Base-by-base conservation (phyloP, 2,329 filamentous ascomycete genomes). In the Metarhizium humberi region DNA sequence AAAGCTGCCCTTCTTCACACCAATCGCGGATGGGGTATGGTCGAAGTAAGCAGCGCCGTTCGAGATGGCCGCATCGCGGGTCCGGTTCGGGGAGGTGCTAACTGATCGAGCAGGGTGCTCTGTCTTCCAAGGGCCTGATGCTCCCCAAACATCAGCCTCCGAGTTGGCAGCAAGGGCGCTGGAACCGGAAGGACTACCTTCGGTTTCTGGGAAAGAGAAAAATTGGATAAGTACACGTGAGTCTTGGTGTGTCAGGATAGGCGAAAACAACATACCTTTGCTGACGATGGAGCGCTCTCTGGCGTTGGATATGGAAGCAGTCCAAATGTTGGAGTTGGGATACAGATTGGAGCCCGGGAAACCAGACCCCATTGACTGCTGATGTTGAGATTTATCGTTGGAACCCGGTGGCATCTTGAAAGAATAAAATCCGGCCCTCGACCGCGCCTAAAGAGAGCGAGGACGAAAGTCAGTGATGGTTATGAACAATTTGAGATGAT, bases 121-220 rank as follows among this genome's bases (percentile, higher is more conserved):
- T 29, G 75, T 71, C 59, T 78, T 79, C 87, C 87, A 90, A 16
- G 80, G 78, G 42, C 77, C 72, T 59, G 75, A 71, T 57, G 40
- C 47, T 42, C 64, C 68, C 83, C 85, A 88, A 50, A 77, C 74
- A 61, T 88, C 85, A 18, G 81, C 80, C 64, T 90, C 85, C 10
- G 87, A 88, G 46, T 84, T 81, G 48, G 82, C 78, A 57, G 88
- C 77, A 43, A 91, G 75, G 56, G 86, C 87, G 58, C 84, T 79
- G 6, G 87, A 89, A 51, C 87, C 87, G 3, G 82, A 84, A 64
- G 85, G 82, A 54, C 64, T 61, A 32, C 66, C 64, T 54, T 70
- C 64, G 55, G 64, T 54, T 18, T 69, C 68, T 69, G 56, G 29
- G 29, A 18, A 47, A 38, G 32, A 14, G 60, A 11, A 47, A 3